phyloP scores from a whole-genome alignment of 2,329 filamentous ascomycete genomes.

The Scedosporium apiospermum region DNA sequence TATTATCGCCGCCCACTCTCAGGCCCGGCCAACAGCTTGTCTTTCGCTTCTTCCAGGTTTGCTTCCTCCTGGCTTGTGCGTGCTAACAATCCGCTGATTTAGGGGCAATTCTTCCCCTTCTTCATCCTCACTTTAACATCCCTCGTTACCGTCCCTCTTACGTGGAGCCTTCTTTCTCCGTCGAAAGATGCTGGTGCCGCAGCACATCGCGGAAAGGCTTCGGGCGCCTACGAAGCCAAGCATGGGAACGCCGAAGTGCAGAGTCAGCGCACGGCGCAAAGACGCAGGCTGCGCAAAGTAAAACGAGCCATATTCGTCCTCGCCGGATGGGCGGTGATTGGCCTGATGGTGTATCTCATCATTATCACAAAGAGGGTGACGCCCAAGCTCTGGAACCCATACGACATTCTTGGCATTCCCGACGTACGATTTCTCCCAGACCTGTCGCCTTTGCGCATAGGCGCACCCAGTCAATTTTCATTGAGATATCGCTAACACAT shows the following conservation, averaged over 20 bases:
- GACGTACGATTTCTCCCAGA: conserved; percentile 45
- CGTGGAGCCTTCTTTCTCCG: conserved; percentile 76
- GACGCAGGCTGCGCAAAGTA: conserved; percentile 78
- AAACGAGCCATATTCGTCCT: conserved; percentile 73
- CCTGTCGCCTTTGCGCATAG: not conserved
- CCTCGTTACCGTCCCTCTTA: conserved; percentile 81
- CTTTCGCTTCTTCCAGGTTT: conserved; percentile 4
- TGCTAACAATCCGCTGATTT: not conserved
- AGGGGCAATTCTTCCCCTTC: conserved; percentile 98
- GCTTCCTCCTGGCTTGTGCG: not conserved
- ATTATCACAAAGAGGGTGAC: conserved; percentile 60
- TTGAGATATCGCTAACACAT: not conserved
- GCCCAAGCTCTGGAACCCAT: conserved; percentile 89
- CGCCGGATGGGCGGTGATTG: conserved; percentile 74
- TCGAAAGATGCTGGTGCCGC: conserved; percentile 68
- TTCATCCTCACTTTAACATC: conserved; percentile 88
- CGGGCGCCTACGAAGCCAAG: conserved; percentile 62
- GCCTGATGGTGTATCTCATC: conserved; percentile 87
- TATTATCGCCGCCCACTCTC: not conserved
- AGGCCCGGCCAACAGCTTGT: not conserved
- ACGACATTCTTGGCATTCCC: conserved; percentile 82
- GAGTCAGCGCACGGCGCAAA: conserved; percentile 72
- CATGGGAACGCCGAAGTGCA: conserved; percentile 72
- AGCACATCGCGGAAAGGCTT: conserved; percentile 69
- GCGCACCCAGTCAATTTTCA: not conserved